Percentiles rank a stretch among this genome's conserved stretches.
Evolutionary conservation across 441 rosid genomes (phyloP).

Genomic region (Lepidium campestre): DNA sequence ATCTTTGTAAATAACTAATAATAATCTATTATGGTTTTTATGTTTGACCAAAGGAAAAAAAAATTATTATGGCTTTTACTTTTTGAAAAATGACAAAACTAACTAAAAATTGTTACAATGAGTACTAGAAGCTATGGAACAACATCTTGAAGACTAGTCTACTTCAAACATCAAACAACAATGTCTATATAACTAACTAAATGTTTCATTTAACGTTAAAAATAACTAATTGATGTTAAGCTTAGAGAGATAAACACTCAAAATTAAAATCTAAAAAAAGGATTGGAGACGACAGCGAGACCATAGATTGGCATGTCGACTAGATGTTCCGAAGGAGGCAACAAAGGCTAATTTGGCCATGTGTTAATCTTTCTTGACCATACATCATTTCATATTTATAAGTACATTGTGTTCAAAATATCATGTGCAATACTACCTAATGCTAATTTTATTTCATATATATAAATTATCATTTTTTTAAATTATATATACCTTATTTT

Average conservation of each 20-base stretch:
- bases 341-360: slow-evolving; percentile 21
- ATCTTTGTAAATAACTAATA: not conserved
- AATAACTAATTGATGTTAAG: not conserved
- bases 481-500: not conserved
- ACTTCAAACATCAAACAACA: slow-evolving; percentile 1
- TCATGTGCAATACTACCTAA: not conserved
- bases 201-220: not conserved
- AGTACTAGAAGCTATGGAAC: not conserved
- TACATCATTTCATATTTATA: slow-evolving; percentile 11
- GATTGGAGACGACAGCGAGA: slow-evolving; percentile 18
- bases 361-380: slow-evolving; percentile 24
- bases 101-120: no score
- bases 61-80: no score
- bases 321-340: slow-evolving; percentile 25
- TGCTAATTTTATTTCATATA: not conserved
- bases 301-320: slow-evolving; percentile 25
- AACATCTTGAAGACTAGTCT: not conserved
- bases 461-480: not conserved
- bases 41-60: no score
- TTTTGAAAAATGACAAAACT: not conserved
- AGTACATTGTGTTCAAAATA: not conserved
- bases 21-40: not conserved
- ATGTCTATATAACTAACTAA: slow-evolving; percentile 10
- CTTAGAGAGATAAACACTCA: not conserved
- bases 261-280: slow-evolving; percentile 9